Percentiles rank a stretch among this genome's conserved stretches.
These are phyloP conservation scores for Jamesozyma jinghongensis DNA, from an alignment of 805 yeast species.

Conservation along the genomic window DNA sequence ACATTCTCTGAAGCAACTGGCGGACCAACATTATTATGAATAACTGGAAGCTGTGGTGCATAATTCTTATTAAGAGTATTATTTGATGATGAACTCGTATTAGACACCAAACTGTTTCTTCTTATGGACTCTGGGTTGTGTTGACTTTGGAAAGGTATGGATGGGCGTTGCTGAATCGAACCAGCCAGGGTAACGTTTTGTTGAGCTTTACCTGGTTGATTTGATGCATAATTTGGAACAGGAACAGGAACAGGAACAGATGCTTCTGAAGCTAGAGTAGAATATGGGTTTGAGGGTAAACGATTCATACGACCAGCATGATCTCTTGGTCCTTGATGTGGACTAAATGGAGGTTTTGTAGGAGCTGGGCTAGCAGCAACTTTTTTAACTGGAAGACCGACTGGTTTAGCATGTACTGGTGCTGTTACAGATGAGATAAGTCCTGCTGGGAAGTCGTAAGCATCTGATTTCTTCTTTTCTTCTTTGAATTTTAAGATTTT, in stretches of 20 bases:
- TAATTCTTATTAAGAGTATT: constrained; percentile 2
- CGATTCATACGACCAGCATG: neutral
- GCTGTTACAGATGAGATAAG: constrained; percentile 36
- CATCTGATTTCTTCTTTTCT: constrained; percentile 59
- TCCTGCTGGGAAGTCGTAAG: constrained; percentile 63
- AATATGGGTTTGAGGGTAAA: constrained; percentile 13
- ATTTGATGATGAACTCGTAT: neutral
- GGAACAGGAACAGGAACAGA: neutral
- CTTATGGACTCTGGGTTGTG: constrained; percentile 2
- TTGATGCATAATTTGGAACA: neutral
- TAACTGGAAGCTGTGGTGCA: constrained; percentile 4
- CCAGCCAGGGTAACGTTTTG: constrained; percentile 7
- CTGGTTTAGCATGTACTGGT: constrained; percentile 34
- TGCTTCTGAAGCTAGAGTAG: constrained; percentile 3
- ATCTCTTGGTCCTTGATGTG: neutral
- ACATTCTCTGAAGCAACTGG: neutral
- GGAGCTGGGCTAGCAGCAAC: constrained; percentile 7
- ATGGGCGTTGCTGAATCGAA: neutral
- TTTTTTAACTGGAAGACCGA: constrained; percentile 14
- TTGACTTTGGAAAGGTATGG: neutral
- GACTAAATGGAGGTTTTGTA: constrained; percentile 1
- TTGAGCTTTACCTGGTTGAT: constrained; percentile 7
- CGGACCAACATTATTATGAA: neutral
- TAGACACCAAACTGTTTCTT: neutral
- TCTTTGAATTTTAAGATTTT: constrained; percentile 31